phyloP scores from a whole-genome alignment of 1,284 basidiomycete genomes.

The Ceratobasidium papillatum region DNA sequence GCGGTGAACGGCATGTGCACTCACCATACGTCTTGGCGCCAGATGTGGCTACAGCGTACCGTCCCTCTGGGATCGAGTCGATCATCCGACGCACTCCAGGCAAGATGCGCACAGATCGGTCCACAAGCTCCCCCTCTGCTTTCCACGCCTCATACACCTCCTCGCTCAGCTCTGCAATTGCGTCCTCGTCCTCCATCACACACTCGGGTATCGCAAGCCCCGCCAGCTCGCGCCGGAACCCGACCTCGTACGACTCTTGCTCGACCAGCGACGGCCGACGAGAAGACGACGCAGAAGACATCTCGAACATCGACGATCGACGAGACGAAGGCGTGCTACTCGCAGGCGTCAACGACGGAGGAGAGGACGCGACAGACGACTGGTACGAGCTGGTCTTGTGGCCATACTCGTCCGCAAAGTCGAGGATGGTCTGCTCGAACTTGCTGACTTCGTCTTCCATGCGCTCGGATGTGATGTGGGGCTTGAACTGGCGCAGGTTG shows the following conservation, averaged over 20 bases:
- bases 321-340: conserved; percentile 43
- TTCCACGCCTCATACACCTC: conserved; percentile 59
- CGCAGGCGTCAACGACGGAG: conserved; percentile 45
- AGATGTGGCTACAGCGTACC: conserved; percentile 78
- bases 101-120: conserved; percentile 75
- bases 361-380: conserved; percentile 46
- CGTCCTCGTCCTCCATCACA: conserved; percentile 52
- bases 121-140: conserved; percentile 67
- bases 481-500: conserved; percentile 69
- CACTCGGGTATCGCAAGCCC: conserved; percentile 57
- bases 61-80: conserved; percentile 69
- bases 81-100: conserved; percentile 78
- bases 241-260: conserved; percentile 21
- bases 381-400: conserved; percentile 45
- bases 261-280: conserved; percentile 55
- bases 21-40: conserved; percentile 76
- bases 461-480: conserved; percentile 64
- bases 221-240: conserved; percentile 59
- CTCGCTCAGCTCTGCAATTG: conserved; percentile 55
- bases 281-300: conserved; percentile 53
- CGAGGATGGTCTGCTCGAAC: conserved; percentile 77
- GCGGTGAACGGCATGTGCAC: conserved; percentile 48
- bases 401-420: conserved; percentile 72
- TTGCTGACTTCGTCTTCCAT: conserved; percentile 72
- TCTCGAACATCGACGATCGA: neutral